Evolutionary conservation across 2,329 filamentous ascomycete species (phyloP), one percentile per base, ranked within the genome.

Genomic region (Venturia pyrina): DNA sequence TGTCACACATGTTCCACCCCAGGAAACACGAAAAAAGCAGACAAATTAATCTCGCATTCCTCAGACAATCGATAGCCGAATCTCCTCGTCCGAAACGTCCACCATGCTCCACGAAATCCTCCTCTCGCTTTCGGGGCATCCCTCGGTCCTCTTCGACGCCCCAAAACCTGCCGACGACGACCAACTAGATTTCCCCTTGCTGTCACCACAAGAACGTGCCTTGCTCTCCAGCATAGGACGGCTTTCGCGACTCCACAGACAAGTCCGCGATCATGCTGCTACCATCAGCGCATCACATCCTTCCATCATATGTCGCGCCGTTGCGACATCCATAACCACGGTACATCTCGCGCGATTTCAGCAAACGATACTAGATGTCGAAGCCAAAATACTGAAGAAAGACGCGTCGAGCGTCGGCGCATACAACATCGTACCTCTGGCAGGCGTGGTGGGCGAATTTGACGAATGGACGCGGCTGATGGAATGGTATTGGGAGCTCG

Each of bases 21-120:
- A 13, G 46, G 21, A 21, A 21, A 19, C 50, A n/a, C 53, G 32
- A n/a, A 53, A 37, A 59, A 59, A 37, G 28, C 28, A 59, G 37
- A 28, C 53, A 37, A 32, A 21, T 44, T 41, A 28, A 56, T 41
- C 15, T 44, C 37, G 41, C 19, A 21, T 8, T 7, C 62, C 2
- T 8, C 24, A 41, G 34, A 44, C 34, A 37, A 8, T 48, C 40
- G 3, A 56, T 56, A 28, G 43, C 62, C 24, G 62, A 48, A 28
- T 15, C 48, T 13, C 15, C 62, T n/a, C 62, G 34, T 28, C 63
- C 50, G 1, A 40, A 11, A 57, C 53, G 40, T 34, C 64, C 64
- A 24, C 32, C 66, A 99, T 99, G 95, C 90, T 99, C 77, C 95
- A 98, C 85, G 95, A 99, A 83, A 91, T 99, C 80, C 87, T 98